These are phyloP conservation scores for Linnemannia exigua DNA, from an alignment of 192 early-diverging fungal species.

Conservation along the genomic window DNA sequence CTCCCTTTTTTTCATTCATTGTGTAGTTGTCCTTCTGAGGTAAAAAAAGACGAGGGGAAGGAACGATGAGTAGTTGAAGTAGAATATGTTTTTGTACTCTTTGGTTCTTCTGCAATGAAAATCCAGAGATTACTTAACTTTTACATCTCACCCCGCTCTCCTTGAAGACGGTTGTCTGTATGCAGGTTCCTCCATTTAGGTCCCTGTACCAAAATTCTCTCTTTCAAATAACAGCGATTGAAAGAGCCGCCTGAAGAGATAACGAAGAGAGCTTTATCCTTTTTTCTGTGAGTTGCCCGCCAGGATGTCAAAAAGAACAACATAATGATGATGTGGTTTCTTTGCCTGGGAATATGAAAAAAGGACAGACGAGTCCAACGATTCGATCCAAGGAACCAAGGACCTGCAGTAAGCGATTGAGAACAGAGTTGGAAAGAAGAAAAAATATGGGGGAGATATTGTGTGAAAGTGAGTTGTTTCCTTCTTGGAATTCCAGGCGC, in stretches of 20 bases:
- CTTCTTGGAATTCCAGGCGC: not conserved
- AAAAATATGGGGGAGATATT: not conserved
- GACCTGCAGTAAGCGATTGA: not conserved
- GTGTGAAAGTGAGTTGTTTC: not conserved
- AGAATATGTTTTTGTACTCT: not conserved
- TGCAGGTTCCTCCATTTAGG: not conserved
- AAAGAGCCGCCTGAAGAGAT: not conserved
- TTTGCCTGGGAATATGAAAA: too few species aligned
- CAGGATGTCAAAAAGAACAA: too few species aligned
- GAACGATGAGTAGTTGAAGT: not conserved
- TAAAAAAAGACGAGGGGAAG: not conserved
- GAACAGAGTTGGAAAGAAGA: not conserved
- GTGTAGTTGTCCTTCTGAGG: not conserved
- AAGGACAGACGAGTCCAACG: too few species aligned
- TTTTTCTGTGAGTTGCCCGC: not conserved
- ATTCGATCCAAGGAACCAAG: too few species aligned
- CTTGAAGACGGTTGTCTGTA: not conserved
- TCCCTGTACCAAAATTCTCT: not conserved
- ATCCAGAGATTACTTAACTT: not conserved
- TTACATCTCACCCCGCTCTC: not conserved
- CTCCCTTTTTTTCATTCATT: not conserved
- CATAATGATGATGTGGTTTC: too few species aligned
- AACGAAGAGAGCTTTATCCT: not conserved
- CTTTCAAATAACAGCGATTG: not conserved
- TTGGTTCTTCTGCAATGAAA: not conserved